Evolutionary conservation across 139 green algal genomes (phyloP).

Genomic region (Haematococcus sp.): DNA sequence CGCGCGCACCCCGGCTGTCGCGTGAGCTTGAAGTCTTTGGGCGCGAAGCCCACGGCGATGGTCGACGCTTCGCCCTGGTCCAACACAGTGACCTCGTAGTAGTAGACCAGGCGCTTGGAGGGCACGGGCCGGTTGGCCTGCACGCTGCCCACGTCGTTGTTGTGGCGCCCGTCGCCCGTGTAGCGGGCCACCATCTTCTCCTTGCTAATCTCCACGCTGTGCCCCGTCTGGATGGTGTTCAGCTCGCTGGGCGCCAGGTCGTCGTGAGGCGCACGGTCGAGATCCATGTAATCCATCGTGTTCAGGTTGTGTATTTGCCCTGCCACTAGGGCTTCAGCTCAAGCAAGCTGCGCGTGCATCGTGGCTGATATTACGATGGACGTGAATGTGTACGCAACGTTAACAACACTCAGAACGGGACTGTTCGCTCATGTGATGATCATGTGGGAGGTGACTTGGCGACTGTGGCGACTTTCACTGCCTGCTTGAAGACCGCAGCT

Average conservation of each 20-base stretch:
- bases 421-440: too few relatives aligned
- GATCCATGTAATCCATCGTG: neutral
- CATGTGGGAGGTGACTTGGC: too few relatives aligned
- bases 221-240: constrained; percentile 1
- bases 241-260: constrained; percentile 35
- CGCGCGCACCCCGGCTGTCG: constrained; percentile 75
- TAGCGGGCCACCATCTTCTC: constrained; percentile 78
- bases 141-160: constrained; percentile 67
- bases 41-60: constrained; percentile 78
- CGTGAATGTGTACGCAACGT: too few relatives aligned
- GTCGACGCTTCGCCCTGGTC: constrained; percentile 56
- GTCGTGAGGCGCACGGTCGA: constrained; percentile 4
- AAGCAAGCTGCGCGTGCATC: too few relatives aligned
- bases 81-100: constrained; percentile 79
- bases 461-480: too few relatives aligned
- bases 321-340: too few relatives aligned
- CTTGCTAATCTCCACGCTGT: constrained; percentile 64
- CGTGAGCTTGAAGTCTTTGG: constrained; percentile 64
- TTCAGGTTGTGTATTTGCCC: too few relatives aligned
- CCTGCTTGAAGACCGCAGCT: too few relatives aligned
- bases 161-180: constrained; percentile 54
- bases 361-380: too few relatives aligned
- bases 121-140: constrained; percentile 73
- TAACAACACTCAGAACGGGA: too few relatives aligned
- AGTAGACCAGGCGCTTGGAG: constrained; percentile 61